Percentiles rank a stretch among this genome's conserved stretches.
phyloP scores from a whole-genome alignment of 495 filamentous ascomycete species.

The Hypoxylon crocopeplum region DNA sequence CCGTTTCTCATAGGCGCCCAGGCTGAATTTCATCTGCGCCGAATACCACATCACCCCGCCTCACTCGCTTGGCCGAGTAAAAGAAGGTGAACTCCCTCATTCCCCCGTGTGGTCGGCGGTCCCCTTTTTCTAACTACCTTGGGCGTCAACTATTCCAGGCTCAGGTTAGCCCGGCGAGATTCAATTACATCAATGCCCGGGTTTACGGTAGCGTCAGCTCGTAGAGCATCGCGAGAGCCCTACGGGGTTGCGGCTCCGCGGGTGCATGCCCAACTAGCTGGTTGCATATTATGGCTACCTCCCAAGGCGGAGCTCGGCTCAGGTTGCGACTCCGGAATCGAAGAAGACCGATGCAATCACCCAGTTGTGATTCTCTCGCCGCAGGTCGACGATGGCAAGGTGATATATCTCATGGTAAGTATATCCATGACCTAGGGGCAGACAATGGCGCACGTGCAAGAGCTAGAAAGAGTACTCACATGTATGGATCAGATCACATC shows the following conservation, averaged over 20 bases:
- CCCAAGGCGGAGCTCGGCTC: slow-evolving; percentile 11
- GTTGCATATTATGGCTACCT: slow-evolving; percentile 41
- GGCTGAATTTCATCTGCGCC: slow-evolving; percentile 19
- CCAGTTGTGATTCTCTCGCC: slow-evolving; percentile 40
- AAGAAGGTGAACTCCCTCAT: neutral
- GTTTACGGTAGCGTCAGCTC: slow-evolving; percentile 18
- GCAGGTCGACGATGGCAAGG: slow-evolving; percentile 15
- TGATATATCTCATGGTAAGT: slow-evolving; percentile 36
- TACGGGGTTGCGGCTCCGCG: neutral
- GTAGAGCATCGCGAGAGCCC: slow-evolving; percentile 13
- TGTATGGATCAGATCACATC: slow-evolving; percentile 39
- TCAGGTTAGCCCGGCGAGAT: neutral
- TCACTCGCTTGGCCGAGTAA: slow-evolving; percentile 2
- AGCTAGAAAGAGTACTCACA: neutral
- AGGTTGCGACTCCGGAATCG: slow-evolving; percentile 20
- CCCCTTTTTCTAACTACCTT: slow-evolving; percentile 5
- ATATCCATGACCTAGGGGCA: neutral
- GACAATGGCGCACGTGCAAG: neutral
- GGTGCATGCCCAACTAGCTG: slow-evolving; percentile 17
- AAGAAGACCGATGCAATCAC: slow-evolving; percentile 37
- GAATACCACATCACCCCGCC: slow-evolving; percentile 34
- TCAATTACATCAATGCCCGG: slow-evolving; percentile 16
- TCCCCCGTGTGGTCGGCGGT: neutral
- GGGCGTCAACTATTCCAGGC: neutral
- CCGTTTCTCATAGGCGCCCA: slow-evolving; percentile 26